Evolutionary conservation across 768 basidiomycete genomes (phyloP).

Genomic region (Lactarius pseudohatsudake): DNA sequence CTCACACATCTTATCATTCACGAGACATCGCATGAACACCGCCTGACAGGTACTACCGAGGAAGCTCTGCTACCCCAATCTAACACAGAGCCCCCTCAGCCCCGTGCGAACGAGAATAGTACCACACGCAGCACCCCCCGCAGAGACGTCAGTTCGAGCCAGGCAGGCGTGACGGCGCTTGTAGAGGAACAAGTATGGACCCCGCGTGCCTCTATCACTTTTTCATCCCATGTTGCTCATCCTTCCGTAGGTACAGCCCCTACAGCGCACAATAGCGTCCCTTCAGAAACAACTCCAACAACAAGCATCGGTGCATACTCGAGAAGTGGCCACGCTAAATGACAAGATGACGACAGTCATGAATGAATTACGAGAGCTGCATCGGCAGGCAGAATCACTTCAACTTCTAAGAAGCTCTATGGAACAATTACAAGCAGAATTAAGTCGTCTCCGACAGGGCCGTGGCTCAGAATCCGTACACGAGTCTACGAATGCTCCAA

Average conservation of each 20-base stretch:
- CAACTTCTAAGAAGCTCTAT: conserved; percentile 23
- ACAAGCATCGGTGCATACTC: conserved; percentile 22
- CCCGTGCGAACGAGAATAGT: conserved; percentile 12
- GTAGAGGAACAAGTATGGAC: conserved; percentile 25
- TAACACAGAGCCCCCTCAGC: conserved; percentile 1
- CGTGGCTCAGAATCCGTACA: conserved; percentile 18
- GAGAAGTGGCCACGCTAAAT: conserved; percentile 24
- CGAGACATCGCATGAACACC: conserved; percentile 13
- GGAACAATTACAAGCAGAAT: conserved; percentile 26
- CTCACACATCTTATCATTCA: background rate
- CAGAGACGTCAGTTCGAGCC: background rate
- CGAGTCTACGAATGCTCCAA: conserved; percentile 19
- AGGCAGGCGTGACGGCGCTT: conserved; percentile 14
- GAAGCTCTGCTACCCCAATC: conserved; percentile 14
- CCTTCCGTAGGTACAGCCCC: conserved; percentile 18
- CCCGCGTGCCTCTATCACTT: background rate
- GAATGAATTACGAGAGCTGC: conserved; percentile 24
- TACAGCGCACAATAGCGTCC: conserved; percentile 23
- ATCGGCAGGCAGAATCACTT: conserved; percentile 25
- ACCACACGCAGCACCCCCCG: conserved; percentile 3
- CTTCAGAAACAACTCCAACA: conserved; percentile 28
- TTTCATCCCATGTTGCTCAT: conserved; percentile 3
- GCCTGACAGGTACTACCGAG: conserved; percentile 12
- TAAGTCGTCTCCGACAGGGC: conserved; percentile 17
- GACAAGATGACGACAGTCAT: conserved; percentile 21